Evolutionary conservation across 805 yeast genomes (phyloP).

Genomic region (Kodamaea jinghongensis): DNA sequence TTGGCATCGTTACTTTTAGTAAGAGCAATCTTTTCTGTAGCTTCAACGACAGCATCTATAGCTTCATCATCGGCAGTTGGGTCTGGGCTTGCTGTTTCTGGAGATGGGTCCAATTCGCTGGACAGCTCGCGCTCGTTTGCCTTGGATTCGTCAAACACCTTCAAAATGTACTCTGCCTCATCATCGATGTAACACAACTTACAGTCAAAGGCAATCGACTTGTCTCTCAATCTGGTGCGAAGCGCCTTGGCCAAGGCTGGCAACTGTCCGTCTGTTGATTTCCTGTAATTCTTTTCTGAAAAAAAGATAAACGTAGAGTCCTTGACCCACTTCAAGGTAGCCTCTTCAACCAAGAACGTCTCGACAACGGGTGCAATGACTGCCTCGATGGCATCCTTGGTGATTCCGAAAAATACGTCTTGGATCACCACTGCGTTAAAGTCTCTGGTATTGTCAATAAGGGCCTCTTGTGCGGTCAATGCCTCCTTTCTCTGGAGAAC

Average conservation of each 20-base stretch:
- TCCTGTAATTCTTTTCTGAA: conserved; percentile 31
- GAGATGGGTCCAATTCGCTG: neutral
- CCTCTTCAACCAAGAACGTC: conserved; percentile 20
- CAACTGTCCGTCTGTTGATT: conserved; percentile 39
- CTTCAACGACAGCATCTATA: neutral
- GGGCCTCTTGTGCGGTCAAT: conserved; percentile 19
- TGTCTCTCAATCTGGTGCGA: conserved; percentile 29
- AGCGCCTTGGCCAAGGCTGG: conserved; percentile 37
- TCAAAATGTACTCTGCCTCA: conserved; percentile 18
- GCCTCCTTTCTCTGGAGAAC: conserved; percentile 27
- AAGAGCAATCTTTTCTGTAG: neutral
- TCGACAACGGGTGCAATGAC: conserved; percentile 24
- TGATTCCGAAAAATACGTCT: conserved; percentile 53
- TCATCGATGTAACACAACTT: conserved; percentile 43
- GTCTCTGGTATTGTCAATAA: conserved; percentile 19
- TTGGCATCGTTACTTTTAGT: conserved; percentile 2
- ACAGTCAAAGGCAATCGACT: conserved; percentile 50
- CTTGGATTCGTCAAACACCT: conserved; percentile 13
- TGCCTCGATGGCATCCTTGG: conserved; percentile 42
- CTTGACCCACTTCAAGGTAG: conserved; percentile 38
- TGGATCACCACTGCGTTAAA: conserved; percentile 56
- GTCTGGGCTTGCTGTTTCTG: neutral
- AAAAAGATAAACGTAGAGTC: conserved; percentile 42
- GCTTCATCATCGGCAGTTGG: neutral
- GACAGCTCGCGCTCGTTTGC: neutral